Conservation (phyloP, 1,284 basidiomycete genomes). For the Veloporphyrellus conicus region DNA sequence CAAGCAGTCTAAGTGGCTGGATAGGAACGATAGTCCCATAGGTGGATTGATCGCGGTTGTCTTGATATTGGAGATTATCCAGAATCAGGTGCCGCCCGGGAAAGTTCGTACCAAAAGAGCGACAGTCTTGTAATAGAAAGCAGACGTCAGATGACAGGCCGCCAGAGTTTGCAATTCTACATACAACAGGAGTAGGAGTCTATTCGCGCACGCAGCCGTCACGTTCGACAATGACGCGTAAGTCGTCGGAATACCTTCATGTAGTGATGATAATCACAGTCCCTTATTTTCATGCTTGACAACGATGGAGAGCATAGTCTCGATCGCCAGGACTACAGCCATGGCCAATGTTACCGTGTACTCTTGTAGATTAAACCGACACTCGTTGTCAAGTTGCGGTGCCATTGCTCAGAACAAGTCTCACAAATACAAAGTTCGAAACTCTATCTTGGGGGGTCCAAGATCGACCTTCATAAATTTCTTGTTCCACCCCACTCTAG, state of each 20-base stretch:
- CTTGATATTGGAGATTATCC: constrained; percentile 42
- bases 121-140: constrained; percentile 41
- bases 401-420: no score
- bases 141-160: constrained; percentile 36
- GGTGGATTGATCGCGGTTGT: constrained; percentile 35
- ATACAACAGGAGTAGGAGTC: constrained; percentile 53
- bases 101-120: constrained; percentile 59
- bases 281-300: constrained; percentile 45
- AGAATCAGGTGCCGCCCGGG: no score
- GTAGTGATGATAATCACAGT: constrained; percentile 58
- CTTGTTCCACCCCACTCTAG: no score
- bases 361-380: constrained; percentile 55
- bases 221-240: constrained; percentile 36
- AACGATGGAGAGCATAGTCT: constrained; percentile 56
- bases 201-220: constrained; percentile 61
- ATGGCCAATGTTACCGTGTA: constrained; percentile 63
- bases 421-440: no score
- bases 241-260: constrained; percentile 34
- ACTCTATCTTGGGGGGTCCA: no score
- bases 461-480: no score
- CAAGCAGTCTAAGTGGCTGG: constrained; percentile 54
- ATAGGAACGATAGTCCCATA: constrained; percentile 49
- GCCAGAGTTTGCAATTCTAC: constrained; percentile 43
- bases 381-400: no score
- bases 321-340: constrained; percentile 51